Evolutionary conservation across 2,329 filamentous ascomycete species (phyloP).

Genomic region (Cladosporium cucumerinum): DNA sequence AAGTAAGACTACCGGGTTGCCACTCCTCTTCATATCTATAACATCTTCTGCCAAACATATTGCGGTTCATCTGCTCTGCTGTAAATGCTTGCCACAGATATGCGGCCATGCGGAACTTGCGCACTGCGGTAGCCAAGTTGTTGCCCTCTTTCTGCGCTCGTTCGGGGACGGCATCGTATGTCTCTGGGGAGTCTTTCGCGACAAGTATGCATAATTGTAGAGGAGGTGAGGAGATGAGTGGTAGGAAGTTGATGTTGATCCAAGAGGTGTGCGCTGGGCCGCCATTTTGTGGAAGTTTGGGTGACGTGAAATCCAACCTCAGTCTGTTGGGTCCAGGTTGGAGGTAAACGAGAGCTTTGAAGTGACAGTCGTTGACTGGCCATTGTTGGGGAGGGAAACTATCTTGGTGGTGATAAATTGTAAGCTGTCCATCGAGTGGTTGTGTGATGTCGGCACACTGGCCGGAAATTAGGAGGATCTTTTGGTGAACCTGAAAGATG

Average conservation of each 20-base stretch:
- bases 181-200: conserved; percentile 81
- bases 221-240: conserved; percentile 72
- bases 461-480: conserved; percentile 77
- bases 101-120: conserved; percentile 90
- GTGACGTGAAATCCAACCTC: conserved; percentile 79
- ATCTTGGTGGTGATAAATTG: conserved; percentile 78
- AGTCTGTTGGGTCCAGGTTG: conserved; percentile 84
- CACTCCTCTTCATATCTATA: conserved; percentile 96
- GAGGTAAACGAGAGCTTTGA: conserved; percentile 89
- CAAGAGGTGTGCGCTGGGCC: conserved; percentile 74
- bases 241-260: conserved; percentile 81
- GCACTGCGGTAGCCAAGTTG: conserved; percentile 71
- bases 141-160: conserved; percentile 78
- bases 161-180: conserved; percentile 77
- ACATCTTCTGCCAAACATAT: conserved; percentile 77
- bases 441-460: conserved; percentile 72
- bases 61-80: conserved; percentile 90
- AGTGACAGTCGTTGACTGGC: conserved; percentile 85
- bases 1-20: conserved; percentile 76
- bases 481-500: conserved; percentile 73
- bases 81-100: conserved; percentile 98
- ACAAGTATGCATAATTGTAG: conserved; percentile 85
- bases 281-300: conserved; percentile 69
- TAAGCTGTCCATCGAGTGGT: conserved; percentile 73
- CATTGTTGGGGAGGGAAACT: conserved; percentile 77